Evolutionary conservation across 2,329 filamentous ascomycete genomes (phyloP).

Genomic region (Neoscytalidium dimidiatum): DNA sequence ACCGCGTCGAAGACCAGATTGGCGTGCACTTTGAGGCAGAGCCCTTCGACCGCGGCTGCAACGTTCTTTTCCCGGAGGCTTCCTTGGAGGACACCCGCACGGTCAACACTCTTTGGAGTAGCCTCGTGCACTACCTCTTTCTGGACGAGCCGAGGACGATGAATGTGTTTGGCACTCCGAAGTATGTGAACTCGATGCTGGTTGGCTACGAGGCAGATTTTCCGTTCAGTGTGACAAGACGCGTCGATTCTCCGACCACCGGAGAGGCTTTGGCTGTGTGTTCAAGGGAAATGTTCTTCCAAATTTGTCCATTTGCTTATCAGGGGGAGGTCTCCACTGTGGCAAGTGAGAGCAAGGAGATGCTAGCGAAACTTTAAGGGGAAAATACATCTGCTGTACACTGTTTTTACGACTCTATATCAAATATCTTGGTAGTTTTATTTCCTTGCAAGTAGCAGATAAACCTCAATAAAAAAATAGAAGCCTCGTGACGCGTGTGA

Average conservation of each 20-base stretch:
- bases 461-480: no score
- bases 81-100: constrained; percentile 48
- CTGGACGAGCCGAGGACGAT: constrained; percentile 59
- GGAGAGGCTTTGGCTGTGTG: constrained; percentile 67
- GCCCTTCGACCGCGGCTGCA: constrained; percentile 61
- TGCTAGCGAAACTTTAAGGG: no score
- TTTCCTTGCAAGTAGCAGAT: no score
- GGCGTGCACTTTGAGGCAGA: constrained; percentile 59
- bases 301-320: constrained; percentile 58
- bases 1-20: constrained; percentile 52
- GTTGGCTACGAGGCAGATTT: constrained; percentile 74
- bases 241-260: constrained; percentile 72
- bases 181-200: constrained; percentile 68
- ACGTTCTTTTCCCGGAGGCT: constrained; percentile 59
- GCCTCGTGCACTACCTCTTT: constrained; percentile 61
- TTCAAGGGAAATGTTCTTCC: constrained; percentile 69
- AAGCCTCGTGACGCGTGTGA: no score
- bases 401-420: no score
- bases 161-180: constrained; percentile 67
- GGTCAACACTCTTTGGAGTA: constrained; percentile 60
- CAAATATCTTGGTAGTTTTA: no score
- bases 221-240: constrained; percentile 70
- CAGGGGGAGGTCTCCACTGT: neutral
- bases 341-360: no score
- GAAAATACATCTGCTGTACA: no score